Evolutionary conservation across 345 rosid genomes (phyloP).

Genomic region (Isatis tinctoria): DNA sequence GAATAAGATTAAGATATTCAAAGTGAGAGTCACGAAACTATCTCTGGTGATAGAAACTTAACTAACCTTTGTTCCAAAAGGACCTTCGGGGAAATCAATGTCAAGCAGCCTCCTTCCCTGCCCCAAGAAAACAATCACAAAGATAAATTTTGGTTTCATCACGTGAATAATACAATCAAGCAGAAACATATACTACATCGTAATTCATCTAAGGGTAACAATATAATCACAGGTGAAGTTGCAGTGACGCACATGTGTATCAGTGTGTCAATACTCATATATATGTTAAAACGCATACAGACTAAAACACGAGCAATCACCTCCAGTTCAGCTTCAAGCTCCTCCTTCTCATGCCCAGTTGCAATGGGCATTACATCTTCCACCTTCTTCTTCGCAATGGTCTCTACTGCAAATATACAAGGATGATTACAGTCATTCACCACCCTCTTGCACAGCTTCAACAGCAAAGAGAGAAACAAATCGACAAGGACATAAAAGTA

Average conservation of each 20-base stretch:
- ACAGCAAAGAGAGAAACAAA: neutral
- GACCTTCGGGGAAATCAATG: conserved; percentile 66
- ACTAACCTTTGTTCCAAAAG: conserved; percentile 93
- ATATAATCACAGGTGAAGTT: neutral
- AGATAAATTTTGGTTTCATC: neutral
- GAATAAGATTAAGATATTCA: neutral
- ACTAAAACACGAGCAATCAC: conserved; percentile 25
- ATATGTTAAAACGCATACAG: neutral
- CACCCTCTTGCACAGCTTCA: neutral
- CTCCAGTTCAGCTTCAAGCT: conserved; percentile 68
- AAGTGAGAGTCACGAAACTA: neutral
- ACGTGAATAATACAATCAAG: neutral
- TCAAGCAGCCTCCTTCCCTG: conserved; percentile 79
- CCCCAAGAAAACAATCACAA: neutral
- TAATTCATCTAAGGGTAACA: neutral
- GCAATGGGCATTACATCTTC: conserved; percentile 81
- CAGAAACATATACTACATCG: neutral
- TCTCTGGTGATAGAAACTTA: neutral
- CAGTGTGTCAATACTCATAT: neutral
- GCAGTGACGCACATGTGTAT: neutral
- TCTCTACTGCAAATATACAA: conserved; percentile 22
- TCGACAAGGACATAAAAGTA: neutral
- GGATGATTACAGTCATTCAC: neutral
- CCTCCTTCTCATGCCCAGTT: conserved; percentile 85
- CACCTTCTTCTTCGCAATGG: conserved; percentile 32